These are phyloP conservation scores for Penicillium sclerotigenum DNA, from an alignment of 2,329 filamentous ascomycete species.

Conservation along the genomic window DNA sequence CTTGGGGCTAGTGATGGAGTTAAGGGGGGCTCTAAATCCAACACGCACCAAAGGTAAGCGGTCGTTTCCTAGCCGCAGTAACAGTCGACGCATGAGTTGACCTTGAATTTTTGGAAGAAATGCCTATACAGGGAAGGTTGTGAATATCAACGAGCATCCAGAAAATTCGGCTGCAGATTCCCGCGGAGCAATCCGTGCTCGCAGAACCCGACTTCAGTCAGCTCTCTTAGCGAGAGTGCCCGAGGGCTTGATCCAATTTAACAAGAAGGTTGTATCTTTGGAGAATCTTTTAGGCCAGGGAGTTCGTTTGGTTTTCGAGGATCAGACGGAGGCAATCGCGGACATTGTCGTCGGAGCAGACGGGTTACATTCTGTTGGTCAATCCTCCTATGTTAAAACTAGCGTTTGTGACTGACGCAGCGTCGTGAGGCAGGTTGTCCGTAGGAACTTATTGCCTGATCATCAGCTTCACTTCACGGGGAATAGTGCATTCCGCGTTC, in stretches of 20 bases:
- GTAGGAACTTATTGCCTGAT: constrained; percentile 42
- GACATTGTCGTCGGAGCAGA: constrained; percentile 54
- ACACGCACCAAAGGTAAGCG: constrained; percentile 17
- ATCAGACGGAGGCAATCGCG: constrained; percentile 39
- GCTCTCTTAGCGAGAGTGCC: constrained; percentile 50
- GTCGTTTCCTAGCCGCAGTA: neutral
- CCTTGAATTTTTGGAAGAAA: constrained; percentile 1
- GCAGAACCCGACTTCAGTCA: constrained; percentile 45
- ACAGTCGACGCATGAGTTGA: neutral
- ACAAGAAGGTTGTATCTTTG: constrained; percentile 45
- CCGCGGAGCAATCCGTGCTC: constrained; percentile 27
- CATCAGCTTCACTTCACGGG: constrained; percentile 50
- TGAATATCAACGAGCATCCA: constrained; percentile 25
- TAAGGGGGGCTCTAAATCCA: constrained; percentile 36
- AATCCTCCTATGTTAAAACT: neutral
- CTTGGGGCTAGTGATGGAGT: constrained; percentile 44
- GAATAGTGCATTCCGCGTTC: constrained; percentile 48
- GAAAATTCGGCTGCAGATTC: constrained; percentile 11
- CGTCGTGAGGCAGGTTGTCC: constrained; percentile 34
- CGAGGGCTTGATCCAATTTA: constrained; percentile 44
- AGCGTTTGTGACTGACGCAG: neutral
- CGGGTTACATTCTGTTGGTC: constrained; percentile 50
- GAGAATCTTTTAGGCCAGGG: constrained; percentile 38
- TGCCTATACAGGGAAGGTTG: constrained; percentile 12
- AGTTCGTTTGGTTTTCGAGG: constrained; percentile 46